Evolutionary conservation across 495 filamentous ascomycete species (phyloP).

Genomic region (Neurospora hispaniola): DNA sequence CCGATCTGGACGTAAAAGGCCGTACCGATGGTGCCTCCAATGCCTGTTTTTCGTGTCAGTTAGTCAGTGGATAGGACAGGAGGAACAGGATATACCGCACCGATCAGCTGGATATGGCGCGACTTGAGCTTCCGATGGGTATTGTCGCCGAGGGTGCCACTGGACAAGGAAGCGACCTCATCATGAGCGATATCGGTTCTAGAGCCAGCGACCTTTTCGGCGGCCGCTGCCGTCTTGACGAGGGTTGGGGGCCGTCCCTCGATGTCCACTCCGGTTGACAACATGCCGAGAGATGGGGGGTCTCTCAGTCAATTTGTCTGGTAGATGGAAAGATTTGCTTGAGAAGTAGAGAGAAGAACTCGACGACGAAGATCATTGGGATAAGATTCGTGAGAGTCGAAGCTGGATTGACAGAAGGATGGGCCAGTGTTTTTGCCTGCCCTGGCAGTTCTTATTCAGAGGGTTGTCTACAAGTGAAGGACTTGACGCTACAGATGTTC

Average conservation of each 20-base stretch:
- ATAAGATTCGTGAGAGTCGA: background rate
- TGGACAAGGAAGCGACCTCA: background rate
- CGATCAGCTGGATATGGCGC: slow-evolving; percentile 43
- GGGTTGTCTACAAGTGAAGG: background rate
- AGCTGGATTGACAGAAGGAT: background rate
- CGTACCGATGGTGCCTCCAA: slow-evolving; percentile 46
- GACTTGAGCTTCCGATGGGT: slow-evolving; percentile 37
- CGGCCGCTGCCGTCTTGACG: slow-evolving; percentile 2
- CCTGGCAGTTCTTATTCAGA: background rate
- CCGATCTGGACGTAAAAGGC: slow-evolving; percentile 49
- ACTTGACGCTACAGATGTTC: background rate
- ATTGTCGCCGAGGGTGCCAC: slow-evolving; percentile 9
- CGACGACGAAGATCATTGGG: slow-evolving; percentile 28
- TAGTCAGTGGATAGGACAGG: background rate
- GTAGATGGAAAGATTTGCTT: slow-evolving; percentile 20
- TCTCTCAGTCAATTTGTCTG: background rate
- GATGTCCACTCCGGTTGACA: slow-evolving; percentile 1
- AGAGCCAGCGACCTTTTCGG: slow-evolving; percentile 7
- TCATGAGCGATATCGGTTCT: background rate
- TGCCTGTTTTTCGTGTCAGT: slow-evolving; percentile 24
- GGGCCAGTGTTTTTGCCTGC: background rate
- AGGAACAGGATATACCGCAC: slow-evolving; percentile 12
- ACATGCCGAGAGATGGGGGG: background rate
- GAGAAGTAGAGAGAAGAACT: slow-evolving; percentile 35
- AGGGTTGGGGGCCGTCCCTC: background rate